Conservation (phyloP, 1,284 basidiomycete genomes). For the Blastosporella zonata region DNA sequence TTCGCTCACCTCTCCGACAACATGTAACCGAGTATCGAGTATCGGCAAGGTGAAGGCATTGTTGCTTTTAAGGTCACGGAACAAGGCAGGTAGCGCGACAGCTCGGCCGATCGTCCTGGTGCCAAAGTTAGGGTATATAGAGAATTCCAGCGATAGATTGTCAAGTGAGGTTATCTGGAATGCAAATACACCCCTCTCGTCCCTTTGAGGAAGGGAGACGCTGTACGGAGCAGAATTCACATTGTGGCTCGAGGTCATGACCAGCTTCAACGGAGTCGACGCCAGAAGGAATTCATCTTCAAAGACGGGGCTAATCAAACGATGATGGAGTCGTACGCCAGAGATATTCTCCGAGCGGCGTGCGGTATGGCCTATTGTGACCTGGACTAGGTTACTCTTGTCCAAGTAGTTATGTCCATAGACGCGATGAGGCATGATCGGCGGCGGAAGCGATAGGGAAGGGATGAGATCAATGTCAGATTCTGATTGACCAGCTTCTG, state of each 20-base stretch:
- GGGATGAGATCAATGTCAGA: constrained; percentile 90
- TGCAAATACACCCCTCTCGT: constrained; percentile 80
- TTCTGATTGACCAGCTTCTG: constrained; percentile 42
- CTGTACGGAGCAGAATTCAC: constrained; percentile 85
- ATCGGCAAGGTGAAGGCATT: constrained; percentile 75
- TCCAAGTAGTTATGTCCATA: constrained; percentile 93
- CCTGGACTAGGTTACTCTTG: constrained; percentile 82
- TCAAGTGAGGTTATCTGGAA: constrained; percentile 84
- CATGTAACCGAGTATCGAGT: constrained; percentile 88
- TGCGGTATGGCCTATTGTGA: constrained; percentile 76
- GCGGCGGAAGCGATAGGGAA: constrained; percentile 90
- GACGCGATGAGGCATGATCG: constrained; percentile 94
- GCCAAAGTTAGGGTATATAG: constrained; percentile 98
- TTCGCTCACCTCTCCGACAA: constrained; percentile 81
- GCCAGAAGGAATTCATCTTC: constrained; percentile 64
- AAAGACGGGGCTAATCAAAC: constrained; percentile 62
- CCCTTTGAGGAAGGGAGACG: constrained; percentile 81
- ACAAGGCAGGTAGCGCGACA: constrained; percentile 79
- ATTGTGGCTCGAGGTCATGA: constrained; percentile 85
- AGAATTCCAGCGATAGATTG: constrained; percentile 86
- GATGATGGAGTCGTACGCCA: constrained; percentile 66
- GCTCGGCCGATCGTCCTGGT: constrained; percentile 96
- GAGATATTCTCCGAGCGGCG: constrained; percentile 33
- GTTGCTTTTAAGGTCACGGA: constrained; percentile 56
- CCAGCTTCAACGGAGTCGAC: constrained; percentile 87